Evolutionary conservation across 306 rosid genomes (phyloP), one percentile per base, ranked within the genome.

Genomic region (Arachis hypogaea): DNA sequence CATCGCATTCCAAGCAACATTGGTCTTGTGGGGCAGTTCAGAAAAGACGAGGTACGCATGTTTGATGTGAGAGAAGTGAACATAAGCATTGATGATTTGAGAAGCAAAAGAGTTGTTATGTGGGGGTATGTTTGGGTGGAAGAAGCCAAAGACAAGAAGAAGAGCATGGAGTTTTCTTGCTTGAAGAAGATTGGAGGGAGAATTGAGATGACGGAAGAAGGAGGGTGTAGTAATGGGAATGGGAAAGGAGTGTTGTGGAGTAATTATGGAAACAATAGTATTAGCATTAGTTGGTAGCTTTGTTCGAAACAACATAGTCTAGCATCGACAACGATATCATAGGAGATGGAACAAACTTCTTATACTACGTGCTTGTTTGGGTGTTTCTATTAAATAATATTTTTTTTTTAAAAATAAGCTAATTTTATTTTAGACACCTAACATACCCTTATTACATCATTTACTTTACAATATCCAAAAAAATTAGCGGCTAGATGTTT

Each of bases 1-100:
- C 2, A 85, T 72, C 28, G 86, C 75, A 52, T 85, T 82, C 82
- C 72, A 85, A 68, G 80, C 86, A 45, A 85, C 43, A 62, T 63
- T 68, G 66, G 73, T 22, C 47, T 79, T 85, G 43, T 6, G 57
- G 68, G 80, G 82, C 0, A 85, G 65, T 65, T 73, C 57, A 43
- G 11, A 7, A 74, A 82, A 85, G 3, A 56, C 12, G 28, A 75
- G 78, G 60, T 72, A 77, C 3, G 84, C 82, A 11, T 72, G 50
- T 11, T 66, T 77, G 73, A 78, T 54, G 73, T 41, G 79, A 69
- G 73, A 78, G 3, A 82, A 76, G 77, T 73, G 76, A 70, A 73
- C 82, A 22, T 85, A 82, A 50, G 65, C 64, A 70, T 71, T 82
- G 73, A 82, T 60, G 18, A 82, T 75, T 30, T 82, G 82, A 16